Evolutionary conservation across 1,284 basidiomycete genomes (phyloP).

Genomic region (Ustilago xerochloae): DNA sequence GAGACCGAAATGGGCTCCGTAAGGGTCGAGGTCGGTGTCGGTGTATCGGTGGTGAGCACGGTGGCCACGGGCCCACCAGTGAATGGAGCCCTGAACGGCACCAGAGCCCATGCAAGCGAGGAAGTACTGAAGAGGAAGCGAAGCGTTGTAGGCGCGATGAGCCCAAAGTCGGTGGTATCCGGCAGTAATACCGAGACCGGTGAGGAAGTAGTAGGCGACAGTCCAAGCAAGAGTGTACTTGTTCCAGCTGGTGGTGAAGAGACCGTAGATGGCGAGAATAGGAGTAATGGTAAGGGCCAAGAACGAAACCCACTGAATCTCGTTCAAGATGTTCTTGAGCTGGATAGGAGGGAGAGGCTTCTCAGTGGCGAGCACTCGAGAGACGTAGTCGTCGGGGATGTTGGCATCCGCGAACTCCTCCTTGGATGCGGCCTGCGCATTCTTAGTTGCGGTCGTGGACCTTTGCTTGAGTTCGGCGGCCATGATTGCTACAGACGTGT

Average conservation of each 20-base stretch:
- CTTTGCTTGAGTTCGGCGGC: conserved; percentile 48
- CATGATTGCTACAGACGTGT: conserved; percentile 28
- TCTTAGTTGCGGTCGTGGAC: conserved; percentile 34
- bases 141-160: conserved; percentile 65
- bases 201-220: conserved; percentile 64
- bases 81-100: conserved; percentile 65
- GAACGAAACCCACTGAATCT: conserved; percentile 68
- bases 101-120: conserved; percentile 66
- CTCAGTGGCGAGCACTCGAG: conserved; percentile 53
- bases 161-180: conserved; percentile 67
- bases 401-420: conserved; percentile 57
- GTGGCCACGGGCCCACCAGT: conserved; percentile 68
- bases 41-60: conserved; percentile 68
- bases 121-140: conserved; percentile 57
- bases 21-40: conserved; percentile 68
- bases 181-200: conserved; percentile 65
- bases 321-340: conserved; percentile 61
- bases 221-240: conserved; percentile 54
- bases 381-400: conserved; percentile 64
- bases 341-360: conserved; percentile 61
- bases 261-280: conserved; percentile 59
- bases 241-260: conserved; percentile 57
- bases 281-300: conserved; percentile 61
- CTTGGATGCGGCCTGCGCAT: conserved; percentile 48
- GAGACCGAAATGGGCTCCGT: conserved; percentile 66